A percentile compares a stretch with the other conserved stretches of the same genome.
phyloP scores from a whole-genome alignment of 139 green algal genomes.

The Asterochloris sp. region DNA sequence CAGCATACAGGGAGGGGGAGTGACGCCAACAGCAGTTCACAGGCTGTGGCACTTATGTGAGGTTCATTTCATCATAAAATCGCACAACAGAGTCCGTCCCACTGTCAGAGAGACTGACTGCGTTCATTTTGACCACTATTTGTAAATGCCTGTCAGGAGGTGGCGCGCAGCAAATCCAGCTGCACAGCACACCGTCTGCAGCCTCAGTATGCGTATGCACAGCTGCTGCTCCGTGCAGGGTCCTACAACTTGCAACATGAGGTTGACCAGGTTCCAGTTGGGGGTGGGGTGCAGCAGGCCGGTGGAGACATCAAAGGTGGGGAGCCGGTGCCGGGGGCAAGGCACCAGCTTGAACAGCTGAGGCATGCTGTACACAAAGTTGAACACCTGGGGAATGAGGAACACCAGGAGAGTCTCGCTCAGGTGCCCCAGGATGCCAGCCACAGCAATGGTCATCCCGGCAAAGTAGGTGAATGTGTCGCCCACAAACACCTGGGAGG shows the following conservation, averaged over 20 bases:
- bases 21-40: too few relatives aligned
- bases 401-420: constrained; percentile 97
- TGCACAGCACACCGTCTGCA: constrained; percentile 75
- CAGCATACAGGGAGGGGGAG: too few relatives aligned
- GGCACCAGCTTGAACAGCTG: constrained; percentile 96
- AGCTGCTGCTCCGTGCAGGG: constrained; percentile 77
- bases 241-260: constrained; percentile 81
- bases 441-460: constrained; percentile 95
- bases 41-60: too few relatives aligned
- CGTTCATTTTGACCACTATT: constrained; percentile 46
- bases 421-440: constrained; percentile 97
- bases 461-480: constrained; percentile 99
- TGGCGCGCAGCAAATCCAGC: constrained; percentile 56
- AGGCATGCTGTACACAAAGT: constrained; percentile 96
- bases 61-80: too few relatives aligned
- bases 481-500: constrained; percentile 88
- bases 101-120: too few relatives aligned
- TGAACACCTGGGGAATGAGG: constrained; percentile 88
- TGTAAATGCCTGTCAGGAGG: constrained; percentile 63
- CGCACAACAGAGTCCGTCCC: too few relatives aligned
- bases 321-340: constrained; percentile 92
- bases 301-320: constrained; percentile 77
- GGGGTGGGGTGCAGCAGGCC: constrained; percentile 69
- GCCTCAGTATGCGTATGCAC: constrained; percentile 76
- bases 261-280: constrained; percentile 97